phyloP scores from a whole-genome alignment of 768 basidiomycete genomes.

The Russula lepida region DNA sequence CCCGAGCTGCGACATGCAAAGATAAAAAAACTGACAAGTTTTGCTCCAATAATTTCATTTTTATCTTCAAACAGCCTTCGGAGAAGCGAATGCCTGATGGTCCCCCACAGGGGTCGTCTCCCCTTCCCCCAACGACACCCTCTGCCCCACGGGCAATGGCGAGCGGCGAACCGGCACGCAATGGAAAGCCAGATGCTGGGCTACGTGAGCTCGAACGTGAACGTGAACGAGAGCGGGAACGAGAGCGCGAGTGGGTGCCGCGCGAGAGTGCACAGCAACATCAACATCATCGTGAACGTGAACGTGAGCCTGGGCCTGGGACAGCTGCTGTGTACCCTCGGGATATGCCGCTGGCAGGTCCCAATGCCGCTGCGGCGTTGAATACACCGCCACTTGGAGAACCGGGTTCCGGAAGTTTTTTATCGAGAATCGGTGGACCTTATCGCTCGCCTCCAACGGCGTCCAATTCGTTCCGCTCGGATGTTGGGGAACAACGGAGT shows the following conservation, averaged over 20 bases:
- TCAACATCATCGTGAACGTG: slow-evolving; percentile 4
- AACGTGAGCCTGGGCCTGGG: neutral
- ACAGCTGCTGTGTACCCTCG: neutral
- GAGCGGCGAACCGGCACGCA: slow-evolving; percentile 35
- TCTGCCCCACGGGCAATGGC: slow-evolving; percentile 71
- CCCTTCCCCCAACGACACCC: slow-evolving; percentile 49
- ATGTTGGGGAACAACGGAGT: slow-evolving; percentile 16
- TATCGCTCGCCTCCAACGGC: slow-evolving; percentile 33
- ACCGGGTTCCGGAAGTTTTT: slow-evolving; percentile 31
- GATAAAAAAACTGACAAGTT: neutral
- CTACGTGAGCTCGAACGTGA: slow-evolving; percentile 38
- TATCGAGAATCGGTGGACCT: slow-evolving; percentile 56
- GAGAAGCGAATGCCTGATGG: slow-evolving; percentile 54
- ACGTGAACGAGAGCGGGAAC: slow-evolving; percentile 35
- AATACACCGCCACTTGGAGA: slow-evolving; percentile 4
- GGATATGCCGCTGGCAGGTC: slow-evolving; percentile 4
- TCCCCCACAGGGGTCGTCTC: slow-evolving; percentile 28
- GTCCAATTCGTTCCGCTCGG: slow-evolving; percentile 15
- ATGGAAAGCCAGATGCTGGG: slow-evolving; percentile 33
- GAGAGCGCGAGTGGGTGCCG: slow-evolving; percentile 13
- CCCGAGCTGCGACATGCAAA: neutral
- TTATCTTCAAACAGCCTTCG: slow-evolving; percentile 28
- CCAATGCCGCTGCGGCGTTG: neutral
- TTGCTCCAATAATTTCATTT: neutral
- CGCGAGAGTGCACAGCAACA: slow-evolving; percentile 17